Conservation (phyloP, 495 filamentous ascomycete genomes). For the Lentithecium fluviatile region DNA sequence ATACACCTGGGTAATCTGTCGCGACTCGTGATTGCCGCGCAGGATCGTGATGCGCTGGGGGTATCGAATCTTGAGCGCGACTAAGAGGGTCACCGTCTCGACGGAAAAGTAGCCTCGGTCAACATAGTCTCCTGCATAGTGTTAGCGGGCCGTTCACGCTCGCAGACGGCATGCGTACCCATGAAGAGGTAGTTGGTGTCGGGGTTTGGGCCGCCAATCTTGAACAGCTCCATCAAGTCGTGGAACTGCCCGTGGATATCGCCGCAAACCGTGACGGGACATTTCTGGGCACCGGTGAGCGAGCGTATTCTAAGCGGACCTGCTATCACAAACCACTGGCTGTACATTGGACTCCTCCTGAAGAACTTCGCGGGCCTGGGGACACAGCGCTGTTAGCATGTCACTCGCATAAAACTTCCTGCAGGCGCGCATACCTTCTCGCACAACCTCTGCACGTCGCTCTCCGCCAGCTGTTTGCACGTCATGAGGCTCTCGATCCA, state of each 20-base stretch:
- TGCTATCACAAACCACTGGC: constrained; percentile 75
- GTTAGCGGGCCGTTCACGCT: constrained; percentile 1
- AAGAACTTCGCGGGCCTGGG: constrained; percentile 88
- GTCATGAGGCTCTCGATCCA: constrained; percentile 99
- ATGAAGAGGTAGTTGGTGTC: constrained; percentile 96
- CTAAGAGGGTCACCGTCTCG: constrained; percentile 90
- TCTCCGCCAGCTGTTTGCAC: constrained; percentile 95
- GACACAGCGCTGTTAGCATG: constrained; percentile 33
- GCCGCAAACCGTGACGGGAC: constrained; percentile 49
- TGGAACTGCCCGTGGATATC: constrained; percentile 86
- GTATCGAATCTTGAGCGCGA: constrained; percentile 96
- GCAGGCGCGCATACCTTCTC: constrained; percentile 72
- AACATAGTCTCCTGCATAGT: constrained; percentile 77
- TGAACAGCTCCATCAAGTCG: constrained; percentile 97
- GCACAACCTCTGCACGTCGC: constrained; percentile 92
- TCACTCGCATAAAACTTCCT: constrained; percentile 1
- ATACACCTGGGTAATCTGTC: constrained; percentile 97
- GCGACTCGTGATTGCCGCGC: constrained; percentile 94
- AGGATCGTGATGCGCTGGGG: constrained; percentile 97
- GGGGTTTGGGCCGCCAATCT: constrained; percentile 90
- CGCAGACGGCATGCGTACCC: constrained; percentile 32
- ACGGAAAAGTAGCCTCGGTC: constrained; percentile 98
- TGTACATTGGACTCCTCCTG: constrained; percentile 98
- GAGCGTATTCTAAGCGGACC: neutral
- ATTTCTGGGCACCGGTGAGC: constrained; percentile 38